phyloP scores from a whole-genome alignment of 768 basidiomycete species.

The Mycena floridula region DNA sequence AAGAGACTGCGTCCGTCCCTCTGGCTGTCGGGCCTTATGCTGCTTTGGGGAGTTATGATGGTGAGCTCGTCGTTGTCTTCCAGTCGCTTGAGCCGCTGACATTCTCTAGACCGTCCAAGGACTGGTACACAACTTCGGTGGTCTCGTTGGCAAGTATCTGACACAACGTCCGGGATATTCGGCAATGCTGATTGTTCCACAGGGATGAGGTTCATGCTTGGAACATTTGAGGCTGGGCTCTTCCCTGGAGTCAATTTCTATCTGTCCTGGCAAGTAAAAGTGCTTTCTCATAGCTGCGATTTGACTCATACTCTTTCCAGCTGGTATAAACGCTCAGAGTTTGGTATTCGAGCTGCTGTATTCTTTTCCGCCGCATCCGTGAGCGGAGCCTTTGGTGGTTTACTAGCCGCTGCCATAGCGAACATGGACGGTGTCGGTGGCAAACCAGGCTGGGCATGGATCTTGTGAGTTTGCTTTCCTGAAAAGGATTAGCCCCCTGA shows the following conservation, averaged over 20 bases:
- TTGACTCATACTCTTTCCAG: conserved; percentile 12
- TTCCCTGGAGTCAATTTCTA: conserved; percentile 65
- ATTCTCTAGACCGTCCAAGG: conserved; percentile 62
- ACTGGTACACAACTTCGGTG: conserved; percentile 60
- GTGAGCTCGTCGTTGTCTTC: conserved; percentile 24
- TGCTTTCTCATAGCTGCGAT: background rate
- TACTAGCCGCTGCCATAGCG: conserved; percentile 65
- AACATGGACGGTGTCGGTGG: conserved; percentile 69
- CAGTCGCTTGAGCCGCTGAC: conserved; percentile 4
- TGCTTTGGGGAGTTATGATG: conserved; percentile 74
- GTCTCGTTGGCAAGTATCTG: conserved; percentile 49
- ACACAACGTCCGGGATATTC: too few species aligned
- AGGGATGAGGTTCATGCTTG: conserved; percentile 71
- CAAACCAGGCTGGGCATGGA: conserved; percentile 53
- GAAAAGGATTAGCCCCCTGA: background rate
- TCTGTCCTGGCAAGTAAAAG: conserved; percentile 53
- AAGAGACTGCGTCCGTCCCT: conserved; percentile 71
- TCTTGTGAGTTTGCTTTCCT: conserved; percentile 41
- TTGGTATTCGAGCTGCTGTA: conserved; percentile 58
- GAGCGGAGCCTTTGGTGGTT: conserved; percentile 77
- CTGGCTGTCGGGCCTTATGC: conserved; percentile 72
- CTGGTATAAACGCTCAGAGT: conserved; percentile 67
- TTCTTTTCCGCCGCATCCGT: conserved; percentile 79
- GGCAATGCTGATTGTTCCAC: conserved; percentile 2
- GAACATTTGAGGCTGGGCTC: conserved; percentile 68